phyloP scores from a whole-genome alignment of 371 early-diverging fungal genomes.

The Apophysomyces variabilis region DNA sequence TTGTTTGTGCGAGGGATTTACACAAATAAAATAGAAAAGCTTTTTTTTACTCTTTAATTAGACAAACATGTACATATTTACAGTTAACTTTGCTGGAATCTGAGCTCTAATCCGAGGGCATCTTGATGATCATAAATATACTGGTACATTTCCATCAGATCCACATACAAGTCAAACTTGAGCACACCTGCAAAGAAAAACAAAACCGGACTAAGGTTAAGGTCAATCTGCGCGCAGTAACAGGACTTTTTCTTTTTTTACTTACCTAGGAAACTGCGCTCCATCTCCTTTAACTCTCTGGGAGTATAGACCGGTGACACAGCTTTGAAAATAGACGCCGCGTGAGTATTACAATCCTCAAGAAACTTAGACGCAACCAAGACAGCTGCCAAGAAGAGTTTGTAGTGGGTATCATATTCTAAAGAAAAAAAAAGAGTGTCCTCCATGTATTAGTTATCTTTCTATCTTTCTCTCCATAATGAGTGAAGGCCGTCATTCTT shows the following conservation, averaged over 20 bases:
- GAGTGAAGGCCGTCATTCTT: background rate
- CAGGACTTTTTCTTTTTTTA: constrained; percentile 1
- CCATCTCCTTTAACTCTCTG: constrained; percentile 62
- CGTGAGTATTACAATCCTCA: constrained; percentile 58
- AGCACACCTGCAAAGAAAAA: background rate
- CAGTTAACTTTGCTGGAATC: constrained; percentile 3
- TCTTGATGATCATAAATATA: constrained; percentile 29
- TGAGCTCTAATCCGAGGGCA: constrained; percentile 20
- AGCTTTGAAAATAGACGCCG: constrained; percentile 33
- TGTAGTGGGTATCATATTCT: constrained; percentile 76
- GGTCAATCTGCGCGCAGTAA: background rate
- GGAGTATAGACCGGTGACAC: constrained; percentile 57
- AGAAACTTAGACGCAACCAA: constrained; percentile 72
- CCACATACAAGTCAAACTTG: constrained; percentile 26
- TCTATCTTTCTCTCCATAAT: background rate
- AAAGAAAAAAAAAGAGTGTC: background rate
- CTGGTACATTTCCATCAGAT: constrained; percentile 20
- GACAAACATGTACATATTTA: too few relatives aligned
- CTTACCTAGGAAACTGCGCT: constrained; percentile 47
- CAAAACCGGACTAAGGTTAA: background rate
- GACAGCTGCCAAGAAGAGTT: constrained; percentile 73
- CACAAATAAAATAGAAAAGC: too few relatives aligned
- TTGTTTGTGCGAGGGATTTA: too few relatives aligned
- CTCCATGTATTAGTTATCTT: too few relatives aligned
- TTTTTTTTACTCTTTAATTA: too few relatives aligned